Conservation (phyloP, 2,329 filamentous ascomycete species). For the Delphinella strobiligena region DNA sequence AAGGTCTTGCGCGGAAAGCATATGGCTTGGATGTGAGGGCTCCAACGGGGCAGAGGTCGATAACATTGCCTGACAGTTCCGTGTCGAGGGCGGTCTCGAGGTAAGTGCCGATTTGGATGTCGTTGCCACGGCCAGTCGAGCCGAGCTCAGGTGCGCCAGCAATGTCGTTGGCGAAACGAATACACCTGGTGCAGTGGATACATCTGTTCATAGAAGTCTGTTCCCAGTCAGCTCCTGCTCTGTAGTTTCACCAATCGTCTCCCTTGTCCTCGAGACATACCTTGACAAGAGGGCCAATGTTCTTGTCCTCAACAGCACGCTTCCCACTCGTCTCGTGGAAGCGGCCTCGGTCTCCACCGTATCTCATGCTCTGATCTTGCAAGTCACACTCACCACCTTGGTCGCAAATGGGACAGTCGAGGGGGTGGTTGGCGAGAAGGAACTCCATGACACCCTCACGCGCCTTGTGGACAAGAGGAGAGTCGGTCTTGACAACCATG, state of each 20-base stretch:
- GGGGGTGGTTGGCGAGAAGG: conserved; percentile 84
- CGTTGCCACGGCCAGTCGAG: conserved; percentile 88
- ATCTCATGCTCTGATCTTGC: conserved; percentile 98
- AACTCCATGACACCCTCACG: conserved; percentile 99
- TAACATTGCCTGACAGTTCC: conserved; percentile 92
- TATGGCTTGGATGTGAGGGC: conserved; percentile 96
- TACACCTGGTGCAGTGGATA: conserved; percentile 96
- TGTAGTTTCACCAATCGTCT: conserved; percentile 10
- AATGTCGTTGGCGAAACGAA: conserved; percentile 95
- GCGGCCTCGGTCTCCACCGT: conserved; percentile 86
- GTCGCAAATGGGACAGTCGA: conserved; percentile 96
- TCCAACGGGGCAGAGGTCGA: conserved; percentile 95
- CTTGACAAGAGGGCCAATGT: conserved; percentile 94
- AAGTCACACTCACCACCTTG: conserved; percentile 98
- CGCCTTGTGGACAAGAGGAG: conserved; percentile 90
- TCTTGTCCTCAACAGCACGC: conserved; percentile 98
- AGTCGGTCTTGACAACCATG: conserved; percentile 99
- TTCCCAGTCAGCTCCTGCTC: neutral
- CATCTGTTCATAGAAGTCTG: conserved; percentile 98
- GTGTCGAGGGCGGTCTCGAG: conserved; percentile 87
- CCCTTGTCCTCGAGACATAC: conserved; percentile 17
- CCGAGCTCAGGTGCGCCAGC: conserved; percentile 93
- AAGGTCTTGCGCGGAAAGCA: conserved; percentile 89
- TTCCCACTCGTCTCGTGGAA: conserved; percentile 96
- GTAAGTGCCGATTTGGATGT: conserved; percentile 96